These are phyloP conservation scores for Plasmodium billcollinsi DNA, from an alignment of 169 alveolate genomes.

Conservation along the genomic window DNA sequence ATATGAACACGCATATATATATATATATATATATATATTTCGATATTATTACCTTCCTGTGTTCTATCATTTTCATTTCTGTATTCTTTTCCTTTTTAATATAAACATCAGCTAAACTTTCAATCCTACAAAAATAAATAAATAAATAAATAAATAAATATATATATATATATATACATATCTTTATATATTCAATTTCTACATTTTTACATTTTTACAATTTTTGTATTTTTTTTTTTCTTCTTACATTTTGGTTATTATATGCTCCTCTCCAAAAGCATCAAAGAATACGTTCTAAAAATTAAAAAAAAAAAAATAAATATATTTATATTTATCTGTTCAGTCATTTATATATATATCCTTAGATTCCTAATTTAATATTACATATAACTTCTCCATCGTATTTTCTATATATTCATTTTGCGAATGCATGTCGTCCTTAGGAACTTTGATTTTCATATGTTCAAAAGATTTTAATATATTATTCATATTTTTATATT, in stretches of 20 bases:
- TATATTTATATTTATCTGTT: neutral
- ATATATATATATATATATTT: neutral
- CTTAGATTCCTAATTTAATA: neutral
- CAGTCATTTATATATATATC: no score
- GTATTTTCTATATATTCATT: slow-evolving; percentile 59
- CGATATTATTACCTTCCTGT: slow-evolving; percentile 22
- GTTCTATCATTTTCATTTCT: slow-evolving; percentile 27
- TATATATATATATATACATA: neutral
- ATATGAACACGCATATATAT: neutral
- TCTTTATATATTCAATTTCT: neutral
- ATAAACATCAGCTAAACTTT: slow-evolving; percentile 40
- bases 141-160: neutral
- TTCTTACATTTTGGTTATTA: slow-evolving; percentile 21
- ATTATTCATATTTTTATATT: slow-evolving; percentile 15
- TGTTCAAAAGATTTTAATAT: slow-evolving; percentile 22
- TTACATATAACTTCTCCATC: slow-evolving; percentile 53
- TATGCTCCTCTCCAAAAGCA: slow-evolving; percentile 16
- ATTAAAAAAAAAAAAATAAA: neutral
- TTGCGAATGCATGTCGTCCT: slow-evolving; percentile 22
- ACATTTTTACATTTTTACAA: neutral
- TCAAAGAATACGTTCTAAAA: slow-evolving; percentile 14
- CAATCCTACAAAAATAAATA: slow-evolving; percentile 32
- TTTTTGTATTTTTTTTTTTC: neutral
- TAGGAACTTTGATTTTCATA: slow-evolving; percentile 23
- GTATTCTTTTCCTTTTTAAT: slow-evolving; percentile 41